Conservation (phyloP, 2,329 filamentous ascomycete species). For the Colletotrichum tabaci region DNA sequence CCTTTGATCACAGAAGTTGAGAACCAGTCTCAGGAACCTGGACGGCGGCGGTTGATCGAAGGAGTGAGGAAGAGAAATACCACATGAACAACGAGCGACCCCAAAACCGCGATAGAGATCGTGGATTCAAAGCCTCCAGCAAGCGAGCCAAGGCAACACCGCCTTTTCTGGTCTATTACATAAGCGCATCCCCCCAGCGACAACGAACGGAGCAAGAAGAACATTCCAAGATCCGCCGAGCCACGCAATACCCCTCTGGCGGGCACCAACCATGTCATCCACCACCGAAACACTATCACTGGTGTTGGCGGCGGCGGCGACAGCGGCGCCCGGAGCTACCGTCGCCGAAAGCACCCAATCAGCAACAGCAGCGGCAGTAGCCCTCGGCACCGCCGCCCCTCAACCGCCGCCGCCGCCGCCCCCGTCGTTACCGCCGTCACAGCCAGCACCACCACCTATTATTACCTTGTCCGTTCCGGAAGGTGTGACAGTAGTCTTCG, state of each 20-base stretch:
- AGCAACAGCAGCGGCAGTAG: background rate
- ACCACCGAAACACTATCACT: background rate
- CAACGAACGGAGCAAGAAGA: background rate
- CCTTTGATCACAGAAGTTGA: background rate
- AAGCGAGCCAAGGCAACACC: background rate
- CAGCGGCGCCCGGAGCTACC: background rate
- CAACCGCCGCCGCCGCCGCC: background rate
- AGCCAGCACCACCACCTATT: too few relatives aligned
- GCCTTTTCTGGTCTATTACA: background rate
- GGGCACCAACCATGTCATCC: conserved; percentile 8
- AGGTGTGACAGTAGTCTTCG: conserved; percentile 20
- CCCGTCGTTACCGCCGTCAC: too few relatives aligned
- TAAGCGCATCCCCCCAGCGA: background rate
- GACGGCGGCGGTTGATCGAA: background rate
- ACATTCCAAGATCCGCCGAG: conserved; percentile 3
- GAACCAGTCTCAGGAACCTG: background rate
- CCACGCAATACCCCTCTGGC: background rate
- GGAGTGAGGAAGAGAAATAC: background rate
- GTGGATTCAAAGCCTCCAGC: background rate
- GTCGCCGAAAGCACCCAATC: background rate
- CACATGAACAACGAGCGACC: background rate
- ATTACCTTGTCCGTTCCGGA: background rate
- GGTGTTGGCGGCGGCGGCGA: background rate
- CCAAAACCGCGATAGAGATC: background rate
- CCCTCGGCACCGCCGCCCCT: background rate